phyloP scores from a whole-genome alignment of 202 grass and related monocot species.

The Panicum virgatum region DNA sequence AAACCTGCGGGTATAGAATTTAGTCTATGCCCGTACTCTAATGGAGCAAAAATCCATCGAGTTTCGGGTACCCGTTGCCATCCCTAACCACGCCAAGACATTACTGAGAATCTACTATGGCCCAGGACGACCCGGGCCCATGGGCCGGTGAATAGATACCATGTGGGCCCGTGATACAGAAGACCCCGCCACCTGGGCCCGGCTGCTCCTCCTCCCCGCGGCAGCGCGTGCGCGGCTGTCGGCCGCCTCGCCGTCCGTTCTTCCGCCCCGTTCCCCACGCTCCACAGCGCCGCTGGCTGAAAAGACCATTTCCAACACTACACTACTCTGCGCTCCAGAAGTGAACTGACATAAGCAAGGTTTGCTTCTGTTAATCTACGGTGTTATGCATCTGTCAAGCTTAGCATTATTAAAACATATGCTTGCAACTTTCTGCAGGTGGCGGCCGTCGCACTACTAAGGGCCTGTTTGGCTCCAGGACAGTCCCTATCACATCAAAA shows the following conservation, averaged over 20 bases:
- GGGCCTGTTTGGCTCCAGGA: too few relatives aligned
- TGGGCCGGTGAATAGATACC: slow-evolving; percentile 17
- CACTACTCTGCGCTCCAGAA: neutral
- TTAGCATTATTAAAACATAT: neutral
- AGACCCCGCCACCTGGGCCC: slow-evolving; percentile 42
- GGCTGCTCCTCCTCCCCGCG: slow-evolving; percentile 32
- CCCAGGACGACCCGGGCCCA: slow-evolving; percentile 13
- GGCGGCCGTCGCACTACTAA: neutral
- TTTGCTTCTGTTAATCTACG: neutral
- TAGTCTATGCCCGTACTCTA: too few relatives aligned
- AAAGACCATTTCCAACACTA: slow-evolving; percentile 17
- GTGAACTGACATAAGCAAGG: slow-evolving; percentile 11
- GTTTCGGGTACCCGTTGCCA: too few relatives aligned
- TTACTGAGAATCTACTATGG: slow-evolving; percentile 6
- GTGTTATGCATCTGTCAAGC: neutral
- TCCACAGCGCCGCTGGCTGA: slow-evolving; percentile 41
- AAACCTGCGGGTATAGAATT: too few relatives aligned
- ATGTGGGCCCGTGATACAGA: slow-evolving; percentile 21
- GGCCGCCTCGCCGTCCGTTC: slow-evolving; percentile 31
- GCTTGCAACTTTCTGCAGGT: neutral
- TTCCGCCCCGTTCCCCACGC: slow-evolving; percentile 30
- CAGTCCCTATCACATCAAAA: too few relatives aligned
- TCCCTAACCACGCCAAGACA: neutral
- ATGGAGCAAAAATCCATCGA: too few relatives aligned
- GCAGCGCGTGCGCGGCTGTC: slow-evolving; percentile 66